Evolutionary conservation across 768 basidiomycete genomes (phyloP).

Genomic region (Leucocoprinus birnbaumii): DNA sequence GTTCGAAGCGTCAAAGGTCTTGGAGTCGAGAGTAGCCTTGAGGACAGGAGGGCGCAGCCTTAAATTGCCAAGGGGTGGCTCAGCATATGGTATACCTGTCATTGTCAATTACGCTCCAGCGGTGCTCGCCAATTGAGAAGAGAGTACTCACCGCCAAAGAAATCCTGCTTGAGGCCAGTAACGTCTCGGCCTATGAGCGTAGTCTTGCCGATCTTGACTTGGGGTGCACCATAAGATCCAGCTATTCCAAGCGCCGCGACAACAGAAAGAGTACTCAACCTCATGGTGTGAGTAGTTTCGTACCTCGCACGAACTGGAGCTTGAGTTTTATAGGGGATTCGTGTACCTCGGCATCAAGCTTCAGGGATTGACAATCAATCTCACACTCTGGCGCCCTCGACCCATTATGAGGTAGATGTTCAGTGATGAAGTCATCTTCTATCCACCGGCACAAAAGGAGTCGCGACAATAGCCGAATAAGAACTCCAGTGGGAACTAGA

Average conservation of each 20-base stretch:
- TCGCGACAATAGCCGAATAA: no score
- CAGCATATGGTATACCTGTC: slow-evolving; percentile 50
- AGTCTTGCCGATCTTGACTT: slow-evolving; percentile 36
- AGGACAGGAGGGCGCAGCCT: slow-evolving; percentile 45
- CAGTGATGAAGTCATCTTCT: no score
- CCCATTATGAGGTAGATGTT: no score
- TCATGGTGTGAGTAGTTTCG: no score
- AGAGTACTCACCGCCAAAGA: slow-evolving; percentile 40
- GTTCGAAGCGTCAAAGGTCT: slow-evolving; percentile 40
- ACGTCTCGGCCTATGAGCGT: slow-evolving; percentile 34
- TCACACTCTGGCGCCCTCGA: no score
- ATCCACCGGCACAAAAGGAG: no score
- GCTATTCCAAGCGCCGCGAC: background rate
- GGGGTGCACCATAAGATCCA: slow-evolving; percentile 23
- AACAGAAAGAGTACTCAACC: slow-evolving; percentile 8
- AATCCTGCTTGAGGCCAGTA: slow-evolving; percentile 34
- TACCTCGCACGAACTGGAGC: no score
- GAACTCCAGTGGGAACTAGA: no score
- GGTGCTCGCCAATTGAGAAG: background rate
- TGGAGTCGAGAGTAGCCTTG: slow-evolving; percentile 31
- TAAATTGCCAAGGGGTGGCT: slow-evolving; percentile 47
- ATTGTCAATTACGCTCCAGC: slow-evolving; percentile 7
- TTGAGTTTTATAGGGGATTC: no score
- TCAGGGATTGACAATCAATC: no score
- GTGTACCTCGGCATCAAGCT: no score